These are phyloP conservation scores for Tetrapisispora phaffii DNA, from an alignment of 805 yeast genomes.

Conservation along the genomic window DNA sequence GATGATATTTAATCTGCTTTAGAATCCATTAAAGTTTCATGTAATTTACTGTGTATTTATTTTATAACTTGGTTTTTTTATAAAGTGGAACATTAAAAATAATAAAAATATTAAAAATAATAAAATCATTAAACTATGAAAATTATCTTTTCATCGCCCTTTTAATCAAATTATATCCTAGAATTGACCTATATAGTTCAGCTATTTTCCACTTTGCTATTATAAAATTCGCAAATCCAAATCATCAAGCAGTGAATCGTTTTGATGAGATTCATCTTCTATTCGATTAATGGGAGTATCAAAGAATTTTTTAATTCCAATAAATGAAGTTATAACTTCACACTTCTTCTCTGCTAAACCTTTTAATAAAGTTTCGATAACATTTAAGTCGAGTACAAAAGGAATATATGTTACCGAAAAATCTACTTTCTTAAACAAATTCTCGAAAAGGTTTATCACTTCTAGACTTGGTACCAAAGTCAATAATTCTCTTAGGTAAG, in stretches of 20 bases:
- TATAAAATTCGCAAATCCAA: background rate
- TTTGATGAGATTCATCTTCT: background rate
- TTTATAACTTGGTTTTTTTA: background rate
- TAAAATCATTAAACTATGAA: background rate
- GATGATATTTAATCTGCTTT: conserved; percentile 66
- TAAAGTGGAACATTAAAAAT: conserved; percentile 1
- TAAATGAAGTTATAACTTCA: background rate
- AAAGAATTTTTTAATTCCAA: background rate
- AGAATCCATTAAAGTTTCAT: background rate
- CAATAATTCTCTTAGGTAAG: background rate
- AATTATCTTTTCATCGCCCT: background rate
- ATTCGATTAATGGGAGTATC: background rate
- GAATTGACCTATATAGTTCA: background rate
- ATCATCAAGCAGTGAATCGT: background rate
- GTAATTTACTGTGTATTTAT: conserved; percentile 2
- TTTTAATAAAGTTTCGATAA: background rate
- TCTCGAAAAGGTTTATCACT: background rate
- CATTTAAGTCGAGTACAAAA: background rate
- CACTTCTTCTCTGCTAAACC: background rate
- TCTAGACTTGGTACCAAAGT: background rate
- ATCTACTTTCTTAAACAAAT: background rate
- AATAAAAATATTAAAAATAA: conserved; percentile 1
- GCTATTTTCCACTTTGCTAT: background rate
- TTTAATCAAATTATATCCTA: too few relatives aligned
- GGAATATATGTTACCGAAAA: background rate